Evolutionary conservation across 2,329 filamentous ascomycete species (phyloP).

Genomic region (Apiospora hydei): DNA sequence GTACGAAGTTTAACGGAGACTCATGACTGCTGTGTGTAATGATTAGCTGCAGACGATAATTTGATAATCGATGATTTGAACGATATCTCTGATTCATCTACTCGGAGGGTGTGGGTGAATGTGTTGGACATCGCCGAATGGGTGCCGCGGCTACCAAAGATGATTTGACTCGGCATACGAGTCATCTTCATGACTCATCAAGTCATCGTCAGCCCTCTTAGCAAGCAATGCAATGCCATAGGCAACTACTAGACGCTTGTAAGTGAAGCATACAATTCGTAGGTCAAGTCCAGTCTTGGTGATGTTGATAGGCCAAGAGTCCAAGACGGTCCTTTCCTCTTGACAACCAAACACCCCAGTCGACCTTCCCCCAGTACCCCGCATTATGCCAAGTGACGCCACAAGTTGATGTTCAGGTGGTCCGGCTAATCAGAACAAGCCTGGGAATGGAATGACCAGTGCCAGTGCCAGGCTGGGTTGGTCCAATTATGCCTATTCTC

Average conservation of each 20-base stretch:
- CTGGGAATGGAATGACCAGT: background rate
- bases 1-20: slow-evolving; percentile 1
- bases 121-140: background rate
- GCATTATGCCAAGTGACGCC: slow-evolving; percentile 20
- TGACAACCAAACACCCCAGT: background rate
- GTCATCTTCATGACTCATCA: slow-evolving; percentile 8
- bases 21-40: slow-evolving; percentile 1
- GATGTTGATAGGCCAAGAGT: background rate
- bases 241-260: background rate
- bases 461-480: background rate
- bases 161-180: background rate
- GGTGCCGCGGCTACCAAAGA: background rate
- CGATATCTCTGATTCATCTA: background rate
- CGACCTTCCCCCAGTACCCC: background rate
- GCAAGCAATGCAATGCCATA: background rate
- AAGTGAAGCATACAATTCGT: background rate
- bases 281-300: background rate
- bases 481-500: background rate
- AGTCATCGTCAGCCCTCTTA: no score
- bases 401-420: slow-evolving; percentile 4
- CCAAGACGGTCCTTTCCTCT: background rate
- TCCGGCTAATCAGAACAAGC: slow-evolving; percentile 7
- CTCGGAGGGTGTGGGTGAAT: background rate
- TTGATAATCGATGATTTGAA: background rate
- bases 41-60: background rate